Percentiles rank a stretch among this genome's conserved stretches.
phyloP scores from a whole-genome alignment of 805 yeast species.

The Metschnikowia kofuensis region DNA sequence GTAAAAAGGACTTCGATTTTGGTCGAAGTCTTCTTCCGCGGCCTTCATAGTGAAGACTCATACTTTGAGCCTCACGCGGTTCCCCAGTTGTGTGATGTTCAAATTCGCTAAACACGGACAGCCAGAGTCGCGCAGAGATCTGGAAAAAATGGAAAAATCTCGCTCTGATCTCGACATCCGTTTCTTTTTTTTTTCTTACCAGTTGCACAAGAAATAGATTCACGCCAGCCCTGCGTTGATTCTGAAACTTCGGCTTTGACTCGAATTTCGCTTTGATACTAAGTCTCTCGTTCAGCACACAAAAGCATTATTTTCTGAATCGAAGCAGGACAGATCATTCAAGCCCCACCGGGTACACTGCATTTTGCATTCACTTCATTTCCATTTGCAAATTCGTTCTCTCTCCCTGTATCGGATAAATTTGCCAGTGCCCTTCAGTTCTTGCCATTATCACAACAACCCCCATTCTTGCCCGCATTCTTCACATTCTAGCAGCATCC shows the following conservation, averaged over 20 bases:
- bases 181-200: slow-evolving; percentile 1
- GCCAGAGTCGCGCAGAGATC: slow-evolving; percentile 15
- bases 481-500: background rate
- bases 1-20: too few species aligned
- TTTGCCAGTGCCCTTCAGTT: slow-evolving; percentile 2
- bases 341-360: background rate
- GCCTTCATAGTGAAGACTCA: too few species aligned
- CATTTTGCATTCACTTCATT: slow-evolving; percentile 11
- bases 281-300: background rate
- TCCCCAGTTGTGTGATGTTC: slow-evolving; percentile 12
- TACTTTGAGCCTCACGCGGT: background rate
- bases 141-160: slow-evolving; percentile 11
- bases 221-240: background rate
- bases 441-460: background rate
- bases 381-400: slow-evolving; percentile 9
- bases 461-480: too few species aligned
- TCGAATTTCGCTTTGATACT: background rate
- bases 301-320: background rate
- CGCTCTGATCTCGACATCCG: background rate
- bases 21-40: too few species aligned
- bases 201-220: slow-evolving; percentile 2
- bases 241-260: background rate
- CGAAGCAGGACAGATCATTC: background rate
- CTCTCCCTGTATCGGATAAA: background rate
- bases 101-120: slow-evolving; percentile 2